Conservation (phyloP, 2,329 filamentous ascomycete genomes). For the Chalara sp. region DNA sequence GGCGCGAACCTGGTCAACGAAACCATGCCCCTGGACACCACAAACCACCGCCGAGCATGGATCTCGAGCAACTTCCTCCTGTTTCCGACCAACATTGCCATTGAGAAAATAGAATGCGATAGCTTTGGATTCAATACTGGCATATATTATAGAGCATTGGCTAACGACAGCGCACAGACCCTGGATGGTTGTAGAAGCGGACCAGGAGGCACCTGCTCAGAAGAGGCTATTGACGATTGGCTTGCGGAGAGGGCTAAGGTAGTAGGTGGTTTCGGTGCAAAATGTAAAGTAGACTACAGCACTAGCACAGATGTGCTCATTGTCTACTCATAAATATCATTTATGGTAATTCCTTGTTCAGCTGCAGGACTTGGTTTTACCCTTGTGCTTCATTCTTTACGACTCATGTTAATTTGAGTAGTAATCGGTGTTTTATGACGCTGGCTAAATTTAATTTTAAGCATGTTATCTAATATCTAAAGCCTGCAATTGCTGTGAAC, state of each 20-base stretch:
- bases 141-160: slow-evolving; percentile 42
- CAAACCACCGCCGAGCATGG: slow-evolving; percentile 45
- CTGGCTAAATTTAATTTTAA: too few relatives aligned
- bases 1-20: slow-evolving; percentile 39
- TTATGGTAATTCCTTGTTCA: too few relatives aligned
- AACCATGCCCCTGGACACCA: slow-evolving; percentile 40
- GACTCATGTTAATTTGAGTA: too few relatives aligned
- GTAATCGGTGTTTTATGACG: too few relatives aligned
- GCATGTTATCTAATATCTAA: too few relatives aligned
- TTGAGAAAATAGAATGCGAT: slow-evolving; percentile 46
- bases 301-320: slow-evolving; percentile 20
- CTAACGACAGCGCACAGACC: slow-evolving; percentile 43
- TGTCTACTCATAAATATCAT: slow-evolving; percentile 10
- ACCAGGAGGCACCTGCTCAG: slow-evolving; percentile 37
- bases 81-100: slow-evolving; percentile 45
- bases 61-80: slow-evolving; percentile 44
- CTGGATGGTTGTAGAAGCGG: slow-evolving; percentile 41
- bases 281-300: slow-evolving; percentile 28
- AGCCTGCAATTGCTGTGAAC: too few relatives aligned
- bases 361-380: too few relatives aligned
- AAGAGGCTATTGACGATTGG: slow-evolving; percentile 11
- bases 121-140: slow-evolving; percentile 38
- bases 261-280: slow-evolving; percentile 35
- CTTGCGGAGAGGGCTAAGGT: slow-evolving; percentile 21
- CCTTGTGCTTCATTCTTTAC: too few relatives aligned